These are phyloP conservation scores for Diplodia sapinea DNA, from an alignment of 2,329 filamentous ascomycete species.

Conservation along the genomic window DNA sequence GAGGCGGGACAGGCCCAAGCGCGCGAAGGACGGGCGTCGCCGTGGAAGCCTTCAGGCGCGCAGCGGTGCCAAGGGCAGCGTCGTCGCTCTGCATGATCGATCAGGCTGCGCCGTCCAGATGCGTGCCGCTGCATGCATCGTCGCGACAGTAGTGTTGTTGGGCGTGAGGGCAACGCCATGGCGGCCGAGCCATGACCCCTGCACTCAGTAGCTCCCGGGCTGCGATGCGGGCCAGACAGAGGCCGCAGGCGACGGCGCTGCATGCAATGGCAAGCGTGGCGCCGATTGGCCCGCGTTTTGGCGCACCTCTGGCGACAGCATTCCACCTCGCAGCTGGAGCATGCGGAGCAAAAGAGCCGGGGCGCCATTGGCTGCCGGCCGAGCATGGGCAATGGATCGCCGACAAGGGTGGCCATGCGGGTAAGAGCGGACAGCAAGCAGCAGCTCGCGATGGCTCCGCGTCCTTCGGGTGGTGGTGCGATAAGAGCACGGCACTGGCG, in stretches of 20 bases:
- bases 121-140: background rate
- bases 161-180: background rate
- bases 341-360: background rate
- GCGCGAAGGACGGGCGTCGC: background rate
- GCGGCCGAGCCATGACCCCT: conserved; percentile 8
- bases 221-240: background rate
- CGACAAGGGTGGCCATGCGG: conserved; percentile 11
- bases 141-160: background rate
- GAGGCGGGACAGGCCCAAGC: conserved; percentile 20
- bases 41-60: background rate
- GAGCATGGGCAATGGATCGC: conserved; percentile 6
- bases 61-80: conserved; percentile 22
- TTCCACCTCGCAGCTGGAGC: conserved; percentile 3
- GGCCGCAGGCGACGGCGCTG: background rate
- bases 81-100: conserved; percentile 21
- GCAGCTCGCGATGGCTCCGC: conserved; percentile 6
- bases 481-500: conserved; percentile 23
- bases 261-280: conserved; percentile 20
- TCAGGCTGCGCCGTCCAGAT: conserved; percentile 11
- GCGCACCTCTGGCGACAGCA: conserved; percentile 10
- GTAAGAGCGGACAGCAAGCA: background rate
- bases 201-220: background rate
- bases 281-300: conserved; percentile 9
- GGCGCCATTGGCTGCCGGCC: background rate
- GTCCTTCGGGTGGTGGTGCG: background rate